Evolutionary conservation across 2,329 filamentous ascomycete genomes (phyloP).

Genomic region (Geosmithia morbida): DNA sequence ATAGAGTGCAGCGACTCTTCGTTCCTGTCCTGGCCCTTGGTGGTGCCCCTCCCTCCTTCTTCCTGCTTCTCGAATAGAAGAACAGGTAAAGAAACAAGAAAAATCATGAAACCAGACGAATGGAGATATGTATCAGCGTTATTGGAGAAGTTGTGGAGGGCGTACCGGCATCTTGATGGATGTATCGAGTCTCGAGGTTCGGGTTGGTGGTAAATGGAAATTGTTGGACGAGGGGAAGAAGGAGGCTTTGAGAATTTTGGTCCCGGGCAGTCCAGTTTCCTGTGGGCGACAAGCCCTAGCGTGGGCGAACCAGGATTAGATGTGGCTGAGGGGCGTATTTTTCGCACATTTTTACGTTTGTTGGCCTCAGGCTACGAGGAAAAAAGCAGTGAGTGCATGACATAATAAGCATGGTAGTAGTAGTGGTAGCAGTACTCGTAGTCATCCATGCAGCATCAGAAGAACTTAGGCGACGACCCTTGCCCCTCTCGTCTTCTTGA

Average conservation of each 20-base stretch:
- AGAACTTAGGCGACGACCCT: no score
- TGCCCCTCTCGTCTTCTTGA: no score
- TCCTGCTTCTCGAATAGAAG: no score
- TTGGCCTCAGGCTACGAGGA: background rate
- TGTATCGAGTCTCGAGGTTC: constrained; percentile 19
- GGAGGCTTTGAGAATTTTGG: constrained; percentile 16
- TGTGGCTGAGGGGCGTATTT: background rate
- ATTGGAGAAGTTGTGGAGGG: constrained; percentile 4
- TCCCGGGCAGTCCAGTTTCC: constrained; percentile 8
- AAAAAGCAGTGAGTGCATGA: background rate
- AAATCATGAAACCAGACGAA: background rate
- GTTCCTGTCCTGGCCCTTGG: no score
- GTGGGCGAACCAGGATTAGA: background rate
- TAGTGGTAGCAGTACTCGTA: no score
- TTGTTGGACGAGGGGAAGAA: constrained; percentile 14
- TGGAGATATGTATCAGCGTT: background rate
- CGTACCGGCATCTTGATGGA: constrained; percentile 28
- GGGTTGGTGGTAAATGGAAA: constrained; percentile 12
- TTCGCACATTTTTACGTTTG: background rate
- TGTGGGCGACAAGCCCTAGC: constrained; percentile 21
- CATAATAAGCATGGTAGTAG: background rate
- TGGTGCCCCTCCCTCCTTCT: no score
- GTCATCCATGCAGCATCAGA: no score
- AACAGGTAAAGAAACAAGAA: background rate
- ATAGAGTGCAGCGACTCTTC: no score